Evolutionary conservation across 495 filamentous ascomycete genomes (phyloP), one percentile per base, ranked within the genome.

Genomic region (Penicillium ucsense): DNA sequence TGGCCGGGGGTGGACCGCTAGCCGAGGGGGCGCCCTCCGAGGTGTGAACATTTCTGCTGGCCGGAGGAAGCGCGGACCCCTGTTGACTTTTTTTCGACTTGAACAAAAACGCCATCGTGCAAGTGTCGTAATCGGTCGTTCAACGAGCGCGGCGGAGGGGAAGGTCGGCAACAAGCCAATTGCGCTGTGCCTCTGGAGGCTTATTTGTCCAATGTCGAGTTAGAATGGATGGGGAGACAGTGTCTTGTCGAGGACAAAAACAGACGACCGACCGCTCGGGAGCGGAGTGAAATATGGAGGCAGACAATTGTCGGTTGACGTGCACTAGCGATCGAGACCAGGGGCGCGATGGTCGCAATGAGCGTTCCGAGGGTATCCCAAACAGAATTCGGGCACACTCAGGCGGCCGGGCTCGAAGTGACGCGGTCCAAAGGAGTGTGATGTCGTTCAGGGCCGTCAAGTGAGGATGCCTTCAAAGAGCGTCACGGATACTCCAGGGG

Each of bases 81-180:
- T 63, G 67, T 58, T 74, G 68, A 55, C 66, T 71, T 60, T 76
- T 80, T 64, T 81, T 82, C 46, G 78, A 80, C 56, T 79, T 79
- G 55, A 82, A 82, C 47, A 82, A 63, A 65, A 82, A 81, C 39
- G 78, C 76, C 78, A 82, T 80, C 61, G 66, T 74, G 48, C 63
- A 48, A 54, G 55, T 50, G 56, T 70, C 68, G 59, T 72, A 59
- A 61, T 65, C 52, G 55, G 65, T 70, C 65, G 62, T 66, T 60
- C 51, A 60, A 46, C 39, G 57, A 20, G 50, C 51, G 57, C 56
- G 58, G 36, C 43, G 39, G 41, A 40, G 44, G 37, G 32, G 11
- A 34, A 43, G 35, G 29, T 45, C 45, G 48, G 34, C 50, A 50
- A 49, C 44, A 12, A 43, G 45, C 41, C 44, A 32, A 45, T 40